phyloP scores from a whole-genome alignment of 2,329 filamentous ascomycete genomes.

The Monosporascus sp. region DNA sequence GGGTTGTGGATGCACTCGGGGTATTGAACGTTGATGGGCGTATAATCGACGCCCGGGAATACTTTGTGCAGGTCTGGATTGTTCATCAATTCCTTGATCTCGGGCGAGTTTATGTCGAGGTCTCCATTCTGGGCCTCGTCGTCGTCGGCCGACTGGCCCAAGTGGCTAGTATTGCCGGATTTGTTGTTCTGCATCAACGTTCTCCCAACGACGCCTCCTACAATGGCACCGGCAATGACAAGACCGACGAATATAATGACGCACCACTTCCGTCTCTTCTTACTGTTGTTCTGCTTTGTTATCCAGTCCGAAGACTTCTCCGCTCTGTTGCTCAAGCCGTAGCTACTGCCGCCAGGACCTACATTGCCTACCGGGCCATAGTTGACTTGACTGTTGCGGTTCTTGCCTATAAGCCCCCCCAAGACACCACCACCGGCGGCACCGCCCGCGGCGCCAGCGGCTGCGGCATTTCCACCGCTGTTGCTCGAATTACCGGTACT shows the following conservation, averaged over 20 bases:
- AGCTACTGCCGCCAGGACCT: slow-evolving; percentile 22
- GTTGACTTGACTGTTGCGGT: slow-evolving; percentile 36
- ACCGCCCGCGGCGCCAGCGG: slow-evolving; percentile 41
- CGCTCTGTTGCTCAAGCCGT: slow-evolving; percentile 27
- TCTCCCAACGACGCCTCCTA: slow-evolving; percentile 61
- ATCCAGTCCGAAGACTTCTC: slow-evolving; percentile 67
- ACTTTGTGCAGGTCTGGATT: slow-evolving; percentile 84
- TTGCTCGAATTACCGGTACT: slow-evolving; percentile 47
- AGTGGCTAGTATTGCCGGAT: slow-evolving; percentile 22
- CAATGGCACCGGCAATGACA: slow-evolving; percentile 65
- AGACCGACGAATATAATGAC: slow-evolving; percentile 61
- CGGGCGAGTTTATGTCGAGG: slow-evolving; percentile 65
- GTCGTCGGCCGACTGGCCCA: slow-evolving; percentile 48
- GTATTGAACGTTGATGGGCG: slow-evolving; percentile 84
- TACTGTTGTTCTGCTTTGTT: slow-evolving; percentile 51
- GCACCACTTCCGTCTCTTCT: slow-evolving; percentile 66
- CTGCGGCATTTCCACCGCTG: slow-evolving; percentile 36
- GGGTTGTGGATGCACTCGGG: slow-evolving; percentile 73
- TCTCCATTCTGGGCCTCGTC: slow-evolving; percentile 63
- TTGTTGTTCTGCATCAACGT: slow-evolving; percentile 40
- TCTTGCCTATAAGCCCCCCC: slow-evolving; percentile 33
- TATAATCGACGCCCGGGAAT: slow-evolving; percentile 94
- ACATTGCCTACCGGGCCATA: slow-evolving; percentile 51
- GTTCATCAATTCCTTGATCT: slow-evolving; percentile 78
- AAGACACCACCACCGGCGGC: slow-evolving; percentile 38